Evolutionary conservation across 768 basidiomycete species (phyloP).

Genomic region (Amanita phalloides): DNA sequence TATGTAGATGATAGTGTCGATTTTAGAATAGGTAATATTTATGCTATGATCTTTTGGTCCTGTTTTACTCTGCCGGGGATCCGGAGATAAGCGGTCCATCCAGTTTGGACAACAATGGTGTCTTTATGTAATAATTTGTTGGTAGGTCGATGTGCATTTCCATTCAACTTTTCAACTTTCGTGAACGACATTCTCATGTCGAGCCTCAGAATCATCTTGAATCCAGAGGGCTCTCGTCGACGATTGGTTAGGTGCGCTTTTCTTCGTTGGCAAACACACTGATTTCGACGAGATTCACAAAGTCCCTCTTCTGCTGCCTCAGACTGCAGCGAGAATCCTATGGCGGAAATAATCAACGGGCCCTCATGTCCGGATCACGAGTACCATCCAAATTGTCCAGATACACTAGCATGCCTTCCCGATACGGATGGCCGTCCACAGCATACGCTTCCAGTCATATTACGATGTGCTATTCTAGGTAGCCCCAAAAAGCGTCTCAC

Average conservation of each 20-base stretch:
- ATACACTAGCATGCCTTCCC: slow-evolving; percentile 66
- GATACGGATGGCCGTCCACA: slow-evolving; percentile 73
- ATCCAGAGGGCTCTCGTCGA: slow-evolving; percentile 35
- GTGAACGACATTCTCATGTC: slow-evolving; percentile 29
- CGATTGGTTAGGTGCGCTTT: slow-evolving; percentile 29
- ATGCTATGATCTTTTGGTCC: slow-evolving; percentile 3
- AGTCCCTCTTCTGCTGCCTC: slow-evolving; percentile 24
- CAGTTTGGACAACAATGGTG: slow-evolving; percentile 7
- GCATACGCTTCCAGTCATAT: slow-evolving; percentile 76
- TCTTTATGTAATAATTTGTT: slow-evolving; percentile 7
- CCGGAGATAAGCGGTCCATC: background rate
- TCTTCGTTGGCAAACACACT: background rate
- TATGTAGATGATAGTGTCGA: background rate
- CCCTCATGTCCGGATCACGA: slow-evolving; percentile 25
- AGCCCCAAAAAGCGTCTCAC: slow-evolving; percentile 67
- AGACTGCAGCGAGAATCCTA: slow-evolving; percentile 19
- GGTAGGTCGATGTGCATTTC: slow-evolving; percentile 3
- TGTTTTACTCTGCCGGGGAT: too few species aligned
- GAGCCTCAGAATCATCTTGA: slow-evolving; percentile 43
- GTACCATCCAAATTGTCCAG: slow-evolving; percentile 69
- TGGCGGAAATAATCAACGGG: slow-evolving; percentile 17
- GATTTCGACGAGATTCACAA: background rate
- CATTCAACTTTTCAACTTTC: background rate
- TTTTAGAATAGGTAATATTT: background rate
- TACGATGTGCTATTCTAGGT: slow-evolving; percentile 77